Conservation (phyloP, 2,329 filamentous ascomycete species). For the Botryotinia convoluta region DNA sequence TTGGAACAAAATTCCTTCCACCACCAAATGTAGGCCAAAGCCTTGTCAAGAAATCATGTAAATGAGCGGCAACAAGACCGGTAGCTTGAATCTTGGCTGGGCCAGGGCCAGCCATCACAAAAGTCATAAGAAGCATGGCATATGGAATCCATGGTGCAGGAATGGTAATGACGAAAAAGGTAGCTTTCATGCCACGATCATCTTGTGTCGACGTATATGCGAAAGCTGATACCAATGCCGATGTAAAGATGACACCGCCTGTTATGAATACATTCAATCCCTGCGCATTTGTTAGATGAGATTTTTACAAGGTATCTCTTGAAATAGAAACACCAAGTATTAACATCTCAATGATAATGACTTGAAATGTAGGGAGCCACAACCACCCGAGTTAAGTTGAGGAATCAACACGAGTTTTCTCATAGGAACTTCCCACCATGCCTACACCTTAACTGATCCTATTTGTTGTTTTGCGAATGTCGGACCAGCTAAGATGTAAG, state of each 20-base stretch:
- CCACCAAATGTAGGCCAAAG: slow-evolving; percentile 88
- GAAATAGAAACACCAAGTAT: slow-evolving; percentile 22
- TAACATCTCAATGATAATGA: slow-evolving; percentile 22
- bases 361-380: slow-evolving; percentile 40
- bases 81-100: slow-evolving; percentile 63
- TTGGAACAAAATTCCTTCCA: slow-evolving; percentile 72
- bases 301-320: slow-evolving; percentile 22
- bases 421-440: slow-evolving; percentile 54
- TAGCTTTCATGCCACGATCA: slow-evolving; percentile 71
- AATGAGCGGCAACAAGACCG: slow-evolving; percentile 82
- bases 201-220: slow-evolving; percentile 84
- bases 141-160: slow-evolving; percentile 79
- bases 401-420: slow-evolving; percentile 48
- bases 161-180: slow-evolving; percentile 80
- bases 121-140: slow-evolving; percentile 71
- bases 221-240: slow-evolving; percentile 74
- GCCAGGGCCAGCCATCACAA: slow-evolving; percentile 62
- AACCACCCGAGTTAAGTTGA: slow-evolving; percentile 39
- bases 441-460: slow-evolving; percentile 51
- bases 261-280: slow-evolving; percentile 50
- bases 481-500: slow-evolving; percentile 50
- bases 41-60: slow-evolving; percentile 85
- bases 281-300: slow-evolving; percentile 43
- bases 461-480: slow-evolving; percentile 52
- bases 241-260: slow-evolving; percentile 51